Percentiles rank a stretch among this genome's conserved stretches.
phyloP scores from a whole-genome alignment of 1,139 yeast species.

The Sugiyamaella xylanicola region DNA sequence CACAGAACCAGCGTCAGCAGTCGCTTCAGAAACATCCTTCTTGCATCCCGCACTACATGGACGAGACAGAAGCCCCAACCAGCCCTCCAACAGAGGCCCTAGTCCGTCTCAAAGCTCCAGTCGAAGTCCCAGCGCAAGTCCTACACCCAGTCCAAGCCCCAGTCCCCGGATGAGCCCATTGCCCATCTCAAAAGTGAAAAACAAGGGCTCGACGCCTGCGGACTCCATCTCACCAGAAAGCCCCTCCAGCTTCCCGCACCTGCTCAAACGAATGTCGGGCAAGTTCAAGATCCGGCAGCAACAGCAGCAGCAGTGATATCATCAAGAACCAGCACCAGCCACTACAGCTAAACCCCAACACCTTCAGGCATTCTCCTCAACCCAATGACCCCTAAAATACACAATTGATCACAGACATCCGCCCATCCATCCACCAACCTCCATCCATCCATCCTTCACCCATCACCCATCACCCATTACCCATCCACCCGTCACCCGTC shows the following conservation, averaged over 20 bases:
- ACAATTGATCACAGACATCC: too few species aligned
- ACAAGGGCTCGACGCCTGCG: background rate
- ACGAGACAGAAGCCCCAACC: too few species aligned
- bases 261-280: slow-evolving; percentile 11
- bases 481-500: too few species aligned
- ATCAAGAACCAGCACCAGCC: too few species aligned
- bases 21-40: too few species aligned
- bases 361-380: too few species aligned
- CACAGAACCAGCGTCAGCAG: background rate
- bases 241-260: background rate
- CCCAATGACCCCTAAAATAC: too few species aligned
- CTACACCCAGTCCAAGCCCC: background rate
- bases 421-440: too few species aligned
- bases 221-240: background rate
- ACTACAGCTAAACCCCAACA: too few species aligned
- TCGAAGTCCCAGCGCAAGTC: background rate
- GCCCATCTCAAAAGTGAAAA: background rate
- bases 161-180: background rate
- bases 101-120: background rate
- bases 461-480: too few species aligned
- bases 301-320: background rate
- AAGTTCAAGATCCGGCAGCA: slow-evolving; percentile 7
- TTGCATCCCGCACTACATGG: too few species aligned
- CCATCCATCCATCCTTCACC: too few species aligned
- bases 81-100: background rate